Percentiles rank a stretch among this genome's conserved stretches.
These are phyloP conservation scores for Puccinia polysora DNA, from an alignment of 1,284 basidiomycete species.

Conservation along the genomic window DNA sequence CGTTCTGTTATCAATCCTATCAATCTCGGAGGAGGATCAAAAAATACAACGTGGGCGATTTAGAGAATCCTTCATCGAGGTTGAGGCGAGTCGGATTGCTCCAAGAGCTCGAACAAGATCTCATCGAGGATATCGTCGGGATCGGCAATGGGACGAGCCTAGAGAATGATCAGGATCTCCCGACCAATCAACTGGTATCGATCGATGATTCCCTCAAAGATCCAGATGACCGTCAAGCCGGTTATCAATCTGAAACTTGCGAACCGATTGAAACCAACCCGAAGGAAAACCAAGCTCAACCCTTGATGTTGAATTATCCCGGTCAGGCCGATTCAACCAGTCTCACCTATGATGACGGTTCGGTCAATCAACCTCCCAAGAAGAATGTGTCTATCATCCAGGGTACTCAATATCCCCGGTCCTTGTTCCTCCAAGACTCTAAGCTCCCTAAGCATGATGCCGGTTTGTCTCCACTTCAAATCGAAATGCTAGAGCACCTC, in stretches of 20 bases:
- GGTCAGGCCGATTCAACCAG: no score
- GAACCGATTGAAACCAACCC: neutral
- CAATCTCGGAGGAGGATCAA: constrained; percentile 26
- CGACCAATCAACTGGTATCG: neutral
- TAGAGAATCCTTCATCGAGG: constrained; percentile 8
- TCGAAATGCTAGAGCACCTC: constrained; percentile 24
- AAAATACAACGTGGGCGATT: constrained; percentile 28
- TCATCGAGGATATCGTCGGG: constrained; percentile 29
- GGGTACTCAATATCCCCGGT: neutral
- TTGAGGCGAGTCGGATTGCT: constrained; percentile 23
- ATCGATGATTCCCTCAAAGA: neutral
- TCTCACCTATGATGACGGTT: no score
- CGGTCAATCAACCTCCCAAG: no score
- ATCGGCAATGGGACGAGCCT: neutral
- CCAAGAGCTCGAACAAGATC: constrained; percentile 19
- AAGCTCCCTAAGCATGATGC: neutral
- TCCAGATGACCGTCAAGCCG: neutral
- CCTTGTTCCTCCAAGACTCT: neutral
- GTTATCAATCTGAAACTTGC: neutral
- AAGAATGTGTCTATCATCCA: no score
- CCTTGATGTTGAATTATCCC: no score
- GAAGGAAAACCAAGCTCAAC: neutral
- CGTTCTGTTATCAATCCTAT: constrained; percentile 31
- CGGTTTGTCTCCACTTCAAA: constrained; percentile 20
- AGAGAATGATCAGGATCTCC: neutral